Conservation (phyloP, 352 stramenopile species). For the Pythium inflatum region DNA sequence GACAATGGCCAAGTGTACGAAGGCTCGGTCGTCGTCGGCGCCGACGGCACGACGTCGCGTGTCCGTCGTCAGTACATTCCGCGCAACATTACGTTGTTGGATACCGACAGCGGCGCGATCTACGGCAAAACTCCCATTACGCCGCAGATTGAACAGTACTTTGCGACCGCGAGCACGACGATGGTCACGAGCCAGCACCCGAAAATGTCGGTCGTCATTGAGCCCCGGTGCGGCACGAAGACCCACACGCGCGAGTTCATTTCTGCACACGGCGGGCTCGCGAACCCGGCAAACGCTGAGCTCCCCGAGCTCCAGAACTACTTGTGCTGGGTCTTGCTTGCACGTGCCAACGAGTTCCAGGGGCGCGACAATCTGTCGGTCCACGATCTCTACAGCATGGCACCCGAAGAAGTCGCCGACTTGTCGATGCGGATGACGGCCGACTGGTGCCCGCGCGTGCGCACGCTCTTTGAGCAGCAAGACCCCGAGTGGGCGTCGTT, state of each 20-base stretch:
- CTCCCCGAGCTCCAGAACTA: conserved; percentile 51
- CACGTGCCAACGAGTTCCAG: conserved; percentile 51
- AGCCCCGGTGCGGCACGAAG: conserved; percentile 46
- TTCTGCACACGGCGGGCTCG: conserved; percentile 15
- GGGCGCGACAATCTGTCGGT: conserved; percentile 31
- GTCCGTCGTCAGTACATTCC: conserved; percentile 67
- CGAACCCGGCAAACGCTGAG: conserved; percentile 23
- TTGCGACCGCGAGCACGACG: conserved; percentile 51
- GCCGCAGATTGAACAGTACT: conserved; percentile 49
- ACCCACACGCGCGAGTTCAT: conserved; percentile 46
- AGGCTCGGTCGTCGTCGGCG: conserved; percentile 55
- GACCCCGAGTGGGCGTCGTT: conserved; percentile 59
- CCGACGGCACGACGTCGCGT: conserved; percentile 62
- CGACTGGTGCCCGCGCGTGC: conserved; percentile 51
- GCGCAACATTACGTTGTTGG: conserved; percentile 45
- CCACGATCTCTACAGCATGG: conserved; percentile 56
- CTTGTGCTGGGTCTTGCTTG: conserved; percentile 67
- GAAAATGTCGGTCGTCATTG: conserved; percentile 61
- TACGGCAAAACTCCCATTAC: conserved; percentile 72
- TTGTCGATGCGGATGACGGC: conserved; percentile 60
- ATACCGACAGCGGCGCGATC: conserved; percentile 68
- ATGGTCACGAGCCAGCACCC: conserved; percentile 50
- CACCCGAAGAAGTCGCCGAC: conserved; percentile 45
- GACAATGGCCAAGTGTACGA: conserved; percentile 53
- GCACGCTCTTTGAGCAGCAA: conserved; percentile 49